Percentiles rank a stretch among this genome's conserved stretches.
These are phyloP conservation scores for Pyrenochaeta sp. DNA, from an alignment of 2,329 filamentous ascomycete genomes.

Conservation along the genomic window DNA sequence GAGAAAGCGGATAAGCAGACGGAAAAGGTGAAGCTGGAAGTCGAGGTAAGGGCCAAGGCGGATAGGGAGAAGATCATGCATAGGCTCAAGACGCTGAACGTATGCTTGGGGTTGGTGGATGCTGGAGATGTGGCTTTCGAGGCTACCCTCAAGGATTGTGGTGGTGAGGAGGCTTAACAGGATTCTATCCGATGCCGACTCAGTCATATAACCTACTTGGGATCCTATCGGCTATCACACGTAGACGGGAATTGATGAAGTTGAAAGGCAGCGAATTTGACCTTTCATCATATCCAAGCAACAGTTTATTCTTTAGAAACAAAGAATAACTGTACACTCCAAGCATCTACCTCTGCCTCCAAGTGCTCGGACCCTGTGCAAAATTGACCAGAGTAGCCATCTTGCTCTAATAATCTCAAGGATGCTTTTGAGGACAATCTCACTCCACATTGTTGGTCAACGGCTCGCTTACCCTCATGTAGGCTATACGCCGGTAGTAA, in stretches of 20 bases:
- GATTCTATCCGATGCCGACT: neutral
- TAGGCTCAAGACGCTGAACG: conserved; percentile 14
- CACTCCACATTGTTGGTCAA: neutral
- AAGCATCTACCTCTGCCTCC: neutral
- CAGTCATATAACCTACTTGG: neutral
- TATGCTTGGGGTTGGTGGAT: conserved; percentile 4
- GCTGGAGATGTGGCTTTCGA: neutral
- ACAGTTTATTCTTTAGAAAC: neutral
- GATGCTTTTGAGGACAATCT: neutral
- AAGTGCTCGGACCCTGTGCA: neutral
- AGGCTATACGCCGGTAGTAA: conserved; percentile 13
- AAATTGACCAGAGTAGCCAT: neutral
- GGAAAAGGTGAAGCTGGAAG: conserved; percentile 5
- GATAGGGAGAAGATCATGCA: conserved; percentile 10
- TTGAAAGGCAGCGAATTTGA: neutral
- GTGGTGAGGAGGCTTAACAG: neutral
- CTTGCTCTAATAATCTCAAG: neutral
- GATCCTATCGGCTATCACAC: neutral
- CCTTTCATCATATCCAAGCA: neutral
- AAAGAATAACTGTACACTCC: neutral
- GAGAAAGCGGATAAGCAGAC: conserved; percentile 29
- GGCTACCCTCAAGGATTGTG: neutral
- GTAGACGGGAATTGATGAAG: neutral
- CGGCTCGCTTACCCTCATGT: neutral
- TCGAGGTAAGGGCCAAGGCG: neutral